Percentiles rank a stretch among this genome's conserved stretches.
phyloP scores from a whole-genome alignment of 2,329 filamentous ascomycete species.

The Arthrobotrys entomopaga region DNA sequence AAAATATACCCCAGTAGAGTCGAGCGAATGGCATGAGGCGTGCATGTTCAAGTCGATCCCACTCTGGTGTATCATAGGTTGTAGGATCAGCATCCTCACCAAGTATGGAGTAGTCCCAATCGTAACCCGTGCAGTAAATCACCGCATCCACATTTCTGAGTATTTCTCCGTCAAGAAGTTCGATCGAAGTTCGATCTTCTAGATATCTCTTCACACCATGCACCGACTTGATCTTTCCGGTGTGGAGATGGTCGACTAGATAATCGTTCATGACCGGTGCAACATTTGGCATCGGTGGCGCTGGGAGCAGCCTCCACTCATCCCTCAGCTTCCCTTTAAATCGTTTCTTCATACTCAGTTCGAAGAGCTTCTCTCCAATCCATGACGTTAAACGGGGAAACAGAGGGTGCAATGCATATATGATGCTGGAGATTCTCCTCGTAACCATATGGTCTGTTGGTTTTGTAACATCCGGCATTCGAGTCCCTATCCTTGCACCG shows the following conservation, averaged over 20 bases:
- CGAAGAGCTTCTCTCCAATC: conserved; percentile 46
- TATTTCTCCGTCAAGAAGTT: conserved; percentile 59
- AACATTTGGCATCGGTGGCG: conserved; percentile 59
- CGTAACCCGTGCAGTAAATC: conserved; percentile 62
- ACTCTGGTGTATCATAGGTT: conserved; percentile 15
- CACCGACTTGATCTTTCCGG: conserved; percentile 59
- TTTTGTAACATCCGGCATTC: conserved; percentile 45
- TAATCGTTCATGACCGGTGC: conserved; percentile 60
- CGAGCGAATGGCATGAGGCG: conserved; percentile 55
- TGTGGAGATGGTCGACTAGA: conserved; percentile 59
- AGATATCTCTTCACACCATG: conserved; percentile 58
- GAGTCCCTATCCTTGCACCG: conserved; percentile 6
- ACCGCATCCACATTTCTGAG: conserved; percentile 60
- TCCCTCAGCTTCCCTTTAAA: conserved; percentile 41
- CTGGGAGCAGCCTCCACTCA: conserved; percentile 58
- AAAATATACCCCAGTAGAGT: conserved; percentile 61
- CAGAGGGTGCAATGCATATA: conserved; percentile 25
- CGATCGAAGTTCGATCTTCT: conserved; percentile 57
- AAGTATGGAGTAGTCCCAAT: conserved; percentile 58
- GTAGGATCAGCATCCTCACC: conserved; percentile 59
- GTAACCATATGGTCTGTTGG: conserved; percentile 57
- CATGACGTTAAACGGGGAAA: conserved; percentile 41
- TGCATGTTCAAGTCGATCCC: conserved; percentile 29
- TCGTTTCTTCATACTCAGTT: conserved; percentile 39
- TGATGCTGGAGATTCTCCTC: conserved; percentile 55